Evolutionary conservation across 306 rosid genomes (phyloP).

Genomic region (Trichosanthes cucumerina): DNA sequence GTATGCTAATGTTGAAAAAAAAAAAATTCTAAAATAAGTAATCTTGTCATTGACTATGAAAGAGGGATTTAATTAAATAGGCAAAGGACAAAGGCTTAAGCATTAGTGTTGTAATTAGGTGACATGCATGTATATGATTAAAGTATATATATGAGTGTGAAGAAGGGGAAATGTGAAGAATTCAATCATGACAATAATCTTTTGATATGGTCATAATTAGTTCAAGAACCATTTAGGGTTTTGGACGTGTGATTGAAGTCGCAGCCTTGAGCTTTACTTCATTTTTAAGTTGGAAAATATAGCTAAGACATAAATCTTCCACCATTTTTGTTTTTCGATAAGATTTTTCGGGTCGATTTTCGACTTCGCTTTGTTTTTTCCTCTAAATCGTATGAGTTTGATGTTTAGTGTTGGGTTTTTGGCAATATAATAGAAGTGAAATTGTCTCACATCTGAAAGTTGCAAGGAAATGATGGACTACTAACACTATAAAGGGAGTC

Average conservation of each 20-base stretch:
- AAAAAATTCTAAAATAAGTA: neutral
- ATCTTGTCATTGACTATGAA: neutral
- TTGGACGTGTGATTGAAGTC: constrained; percentile 1
- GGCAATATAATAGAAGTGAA: too few species aligned
- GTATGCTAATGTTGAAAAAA: too few species aligned
- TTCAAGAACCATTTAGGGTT: constrained; percentile 4
- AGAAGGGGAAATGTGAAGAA: neutral
- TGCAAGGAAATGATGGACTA: too few species aligned
- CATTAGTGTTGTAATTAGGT: constrained; percentile 3
- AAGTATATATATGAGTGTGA: neutral
- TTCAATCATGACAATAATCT: neutral
- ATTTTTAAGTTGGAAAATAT: neutral
- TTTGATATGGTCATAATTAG: constrained; percentile 9
- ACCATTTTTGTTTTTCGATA: neutral
- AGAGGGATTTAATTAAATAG: neutral
- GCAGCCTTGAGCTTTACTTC: neutral
- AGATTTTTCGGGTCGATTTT: neutral
- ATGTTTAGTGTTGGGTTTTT: too few species aligned
- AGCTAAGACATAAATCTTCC: neutral
- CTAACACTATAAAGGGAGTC: too few species aligned
- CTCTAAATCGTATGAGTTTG: neutral
- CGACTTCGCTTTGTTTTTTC: neutral
- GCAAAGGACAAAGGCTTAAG: neutral
- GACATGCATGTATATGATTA: neutral
- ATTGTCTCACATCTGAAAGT: too few species aligned